Conservation (phyloP, 2,329 filamentous ascomycete species). For the Dactylellina parvicollis region DNA sequence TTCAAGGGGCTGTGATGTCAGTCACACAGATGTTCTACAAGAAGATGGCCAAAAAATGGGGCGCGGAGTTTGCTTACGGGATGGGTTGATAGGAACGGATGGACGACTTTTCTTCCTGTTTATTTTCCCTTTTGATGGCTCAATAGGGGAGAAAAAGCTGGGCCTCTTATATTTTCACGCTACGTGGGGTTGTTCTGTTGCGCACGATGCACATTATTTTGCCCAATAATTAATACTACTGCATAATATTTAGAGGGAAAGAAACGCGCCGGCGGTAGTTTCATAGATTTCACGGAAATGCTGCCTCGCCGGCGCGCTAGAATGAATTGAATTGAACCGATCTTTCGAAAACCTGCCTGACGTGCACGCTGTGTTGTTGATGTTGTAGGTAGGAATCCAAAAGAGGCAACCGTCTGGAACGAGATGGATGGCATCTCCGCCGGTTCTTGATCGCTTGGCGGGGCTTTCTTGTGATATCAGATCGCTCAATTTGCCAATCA, state of each 20-base stretch:
- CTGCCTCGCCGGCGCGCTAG: neutral
- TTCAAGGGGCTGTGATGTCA: slow-evolving; percentile 3
- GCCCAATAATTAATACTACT: too few species aligned
- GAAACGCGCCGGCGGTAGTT: too few species aligned
- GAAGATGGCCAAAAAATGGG: slow-evolving; percentile 47
- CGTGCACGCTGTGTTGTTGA: slow-evolving; percentile 28
- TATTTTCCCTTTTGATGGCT: neutral
- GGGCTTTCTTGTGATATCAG: neutral
- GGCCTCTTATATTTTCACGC: too few species aligned
- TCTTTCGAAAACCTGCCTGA: too few species aligned
- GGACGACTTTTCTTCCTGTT: neutral
- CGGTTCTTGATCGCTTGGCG: slow-evolving; percentile 15
- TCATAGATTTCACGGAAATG: neutral
- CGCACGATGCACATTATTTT: too few species aligned
- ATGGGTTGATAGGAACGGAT: neutral
- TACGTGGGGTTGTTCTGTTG: too few species aligned
- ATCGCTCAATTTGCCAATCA: neutral
- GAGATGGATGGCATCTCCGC: neutral
- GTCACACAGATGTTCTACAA: slow-evolving; percentile 20
- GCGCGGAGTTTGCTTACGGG: slow-evolving; percentile 34
- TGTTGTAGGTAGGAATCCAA: slow-evolving; percentile 15
- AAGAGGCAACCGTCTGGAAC: slow-evolving; percentile 31
- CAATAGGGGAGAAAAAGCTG: too few species aligned
- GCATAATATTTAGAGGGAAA: too few species aligned
- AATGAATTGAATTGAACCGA: neutral